A percentile compares a stretch with the other conserved stretches of the same genome.
Evolutionary conservation across 75 land plant species (phyloP).

Genomic region (Azolla pinnata): DNA sequence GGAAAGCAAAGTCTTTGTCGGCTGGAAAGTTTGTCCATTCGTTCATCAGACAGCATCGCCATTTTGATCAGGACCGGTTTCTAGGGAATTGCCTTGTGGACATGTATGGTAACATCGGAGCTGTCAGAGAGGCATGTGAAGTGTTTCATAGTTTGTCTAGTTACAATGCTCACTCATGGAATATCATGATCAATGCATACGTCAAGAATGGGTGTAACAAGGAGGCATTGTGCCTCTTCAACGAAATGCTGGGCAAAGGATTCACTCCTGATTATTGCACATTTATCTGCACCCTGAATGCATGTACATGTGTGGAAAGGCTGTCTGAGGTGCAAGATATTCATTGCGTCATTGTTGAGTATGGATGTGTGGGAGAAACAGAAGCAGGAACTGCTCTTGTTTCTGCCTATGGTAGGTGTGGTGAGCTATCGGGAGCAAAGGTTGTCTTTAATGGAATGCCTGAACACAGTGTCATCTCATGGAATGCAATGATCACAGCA

Average conservation of each 20-base stretch:
- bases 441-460: conserved; percentile 21
- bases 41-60: too few species aligned
- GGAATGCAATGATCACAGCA: conserved; percentile 22
- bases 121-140: conserved; percentile 18
- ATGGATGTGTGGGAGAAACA: conserved; percentile 11
- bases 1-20: too few species aligned
- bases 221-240: conserved; percentile 24
- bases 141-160: conserved; percentile 45
- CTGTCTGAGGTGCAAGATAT: conserved; percentile 17
- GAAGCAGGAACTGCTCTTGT: conserved; percentile 31
- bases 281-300: conserved; percentile 46
- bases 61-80: too few species aligned
- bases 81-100: conserved; percentile 37
- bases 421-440: conserved; percentile 25
- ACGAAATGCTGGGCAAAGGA: conserved; percentile 26
- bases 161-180: conserved; percentile 40
- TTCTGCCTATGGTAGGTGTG: conserved; percentile 42
- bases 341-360: conserved; percentile 21
- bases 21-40: too few species aligned
- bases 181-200: conserved; percentile 42
- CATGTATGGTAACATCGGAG: conserved; percentile 32
- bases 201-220: conserved; percentile 39
- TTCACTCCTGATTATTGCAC: conserved; percentile 44
- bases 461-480: conserved; percentile 31
- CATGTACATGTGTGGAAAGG: conserved; percentile 32